These are phyloP conservation scores for Saccharomycopsis malanga DNA, from an alignment of 805 yeast species.

Conservation along the genomic window DNA sequence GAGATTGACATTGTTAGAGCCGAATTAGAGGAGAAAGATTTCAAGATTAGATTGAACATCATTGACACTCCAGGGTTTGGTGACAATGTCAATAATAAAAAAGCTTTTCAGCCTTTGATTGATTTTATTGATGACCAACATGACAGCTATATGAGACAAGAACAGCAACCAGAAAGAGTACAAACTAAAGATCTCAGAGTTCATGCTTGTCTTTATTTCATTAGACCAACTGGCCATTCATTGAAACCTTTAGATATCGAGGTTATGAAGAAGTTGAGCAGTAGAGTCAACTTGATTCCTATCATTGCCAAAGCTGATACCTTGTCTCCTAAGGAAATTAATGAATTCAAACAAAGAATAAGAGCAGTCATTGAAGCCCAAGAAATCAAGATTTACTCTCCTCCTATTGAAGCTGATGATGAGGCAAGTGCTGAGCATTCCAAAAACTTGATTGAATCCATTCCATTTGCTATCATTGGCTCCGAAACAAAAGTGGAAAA, in stretches of 20 bases:
- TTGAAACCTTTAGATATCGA: constrained; percentile 84
- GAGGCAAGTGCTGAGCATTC: constrained; percentile 74
- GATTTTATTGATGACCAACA: constrained; percentile 92
- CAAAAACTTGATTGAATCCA: constrained; percentile 67
- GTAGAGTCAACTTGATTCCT: constrained; percentile 82
- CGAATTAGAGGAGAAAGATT: constrained; percentile 77
- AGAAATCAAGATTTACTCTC: constrained; percentile 76
- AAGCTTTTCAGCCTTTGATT: constrained; percentile 79
- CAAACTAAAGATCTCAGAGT: constrained; percentile 74
- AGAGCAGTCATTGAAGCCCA: constrained; percentile 79
- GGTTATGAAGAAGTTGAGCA: constrained; percentile 75
- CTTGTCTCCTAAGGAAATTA: constrained; percentile 62
- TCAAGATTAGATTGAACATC: constrained; percentile 66
- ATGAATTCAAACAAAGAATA: constrained; percentile 63
- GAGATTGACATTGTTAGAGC: constrained; percentile 76
- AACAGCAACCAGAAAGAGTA: constrained; percentile 77
- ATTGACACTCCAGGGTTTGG: constrained; percentile 95
- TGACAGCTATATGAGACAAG: constrained; percentile 82
- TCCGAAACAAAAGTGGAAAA: constrained; percentile 64
- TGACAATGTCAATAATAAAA: constrained; percentile 77
- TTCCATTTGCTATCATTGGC: constrained; percentile 85
- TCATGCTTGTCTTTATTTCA: constrained; percentile 84
- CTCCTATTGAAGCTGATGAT: constrained; percentile 72
- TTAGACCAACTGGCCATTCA: constrained; percentile 96
- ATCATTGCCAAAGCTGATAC: constrained; percentile 88